Evolutionary conservation across 768 basidiomycete genomes (phyloP), one percentile per base, ranked within the genome.

Genomic region (Russula compacta): DNA sequence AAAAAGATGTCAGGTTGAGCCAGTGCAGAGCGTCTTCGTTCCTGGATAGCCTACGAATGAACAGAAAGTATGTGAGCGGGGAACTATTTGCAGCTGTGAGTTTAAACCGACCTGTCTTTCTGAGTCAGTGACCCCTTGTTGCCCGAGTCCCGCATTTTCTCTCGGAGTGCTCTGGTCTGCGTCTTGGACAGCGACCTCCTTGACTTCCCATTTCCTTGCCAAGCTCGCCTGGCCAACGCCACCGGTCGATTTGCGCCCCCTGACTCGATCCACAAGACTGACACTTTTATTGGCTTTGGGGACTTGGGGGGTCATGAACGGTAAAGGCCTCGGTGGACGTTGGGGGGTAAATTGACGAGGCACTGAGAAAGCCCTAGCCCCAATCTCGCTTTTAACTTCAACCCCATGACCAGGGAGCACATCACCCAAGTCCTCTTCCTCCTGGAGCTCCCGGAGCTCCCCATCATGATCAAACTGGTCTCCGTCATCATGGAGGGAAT

Each of bases 251-350:
- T 47, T 43, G 42, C 65, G 63, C 0, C 61, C 65, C n/a, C 59
- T 55, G 39, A 66, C 60, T 15, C 61, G 66, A 43, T 63, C 65
- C 17, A 65, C 63, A 21, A 67, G 58, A 17, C 59, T 54, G 29
- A 39, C 24, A 15, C 29, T 39, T 0, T 33, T 52, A 29, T 60
- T 56, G 8, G 52, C 29, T 33, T 53, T 53, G 72, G 60, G 74
- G 56, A 58, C 59, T 70, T 84, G 84, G 0, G 85, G 85, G 1
- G 83, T 85, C 81, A 83, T 81, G 72, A 85, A 86, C 11, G 61
- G 48, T 15, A 73, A 71, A 67, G 46, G 73, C 67, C 35, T 71
- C 65, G n/a, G 74, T 69, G 38, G 76, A 51, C 62, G 48, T 44
- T 64, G 63, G 42, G 68, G 61, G n/a, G 66, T 50, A 42, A 62